Conservation (phyloP, 1,284 basidiomycete genomes). For the Ceratobasidium sp. region DNA sequence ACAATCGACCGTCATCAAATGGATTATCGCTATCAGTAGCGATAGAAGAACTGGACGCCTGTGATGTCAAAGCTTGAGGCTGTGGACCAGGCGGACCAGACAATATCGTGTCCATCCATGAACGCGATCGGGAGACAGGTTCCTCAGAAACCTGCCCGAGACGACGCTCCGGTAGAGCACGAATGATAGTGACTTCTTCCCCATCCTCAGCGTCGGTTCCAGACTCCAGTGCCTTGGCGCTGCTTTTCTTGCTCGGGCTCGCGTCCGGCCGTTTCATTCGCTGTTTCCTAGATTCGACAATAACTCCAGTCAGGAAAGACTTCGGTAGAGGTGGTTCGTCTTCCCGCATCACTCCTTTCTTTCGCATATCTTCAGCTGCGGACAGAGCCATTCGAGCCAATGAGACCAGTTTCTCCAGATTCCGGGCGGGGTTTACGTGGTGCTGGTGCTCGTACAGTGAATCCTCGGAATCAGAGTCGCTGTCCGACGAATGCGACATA, state of each 20-base stretch:
- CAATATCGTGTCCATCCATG: conserved; percentile 42
- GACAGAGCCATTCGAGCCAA: conserved; percentile 38
- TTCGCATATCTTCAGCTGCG: conserved; percentile 38
- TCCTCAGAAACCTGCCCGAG: conserved; percentile 29
- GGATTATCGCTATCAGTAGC: conserved; percentile 30
- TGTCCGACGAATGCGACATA: conserved; percentile 15
- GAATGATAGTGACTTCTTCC: conserved; percentile 18
- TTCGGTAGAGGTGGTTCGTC: conserved; percentile 32
- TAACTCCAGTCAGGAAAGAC: conserved; percentile 34
- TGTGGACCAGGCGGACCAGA: conserved; percentile 23
- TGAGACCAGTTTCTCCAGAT: conserved; percentile 34
- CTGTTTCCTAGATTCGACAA: conserved; percentile 27
- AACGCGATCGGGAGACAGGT: conserved; percentile 26
- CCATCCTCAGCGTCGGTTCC: conserved; percentile 28
- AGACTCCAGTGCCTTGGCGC: conserved; percentile 9
- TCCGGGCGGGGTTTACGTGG: conserved; percentile 24
- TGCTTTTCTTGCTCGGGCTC: conserved; percentile 32
- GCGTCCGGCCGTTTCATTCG: conserved; percentile 16
- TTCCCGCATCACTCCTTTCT: conserved; percentile 40
- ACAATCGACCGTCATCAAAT: conserved; percentile 19
- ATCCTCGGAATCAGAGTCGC: conserved; percentile 28
- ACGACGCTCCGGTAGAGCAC: conserved; percentile 35
- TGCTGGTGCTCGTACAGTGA: conserved; percentile 37
- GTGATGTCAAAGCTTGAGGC: background rate
- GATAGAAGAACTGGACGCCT: conserved; percentile 18